phyloP scores from a whole-genome alignment of 495 filamentous ascomycete species.

The Wilcoxina mikolae region DNA sequence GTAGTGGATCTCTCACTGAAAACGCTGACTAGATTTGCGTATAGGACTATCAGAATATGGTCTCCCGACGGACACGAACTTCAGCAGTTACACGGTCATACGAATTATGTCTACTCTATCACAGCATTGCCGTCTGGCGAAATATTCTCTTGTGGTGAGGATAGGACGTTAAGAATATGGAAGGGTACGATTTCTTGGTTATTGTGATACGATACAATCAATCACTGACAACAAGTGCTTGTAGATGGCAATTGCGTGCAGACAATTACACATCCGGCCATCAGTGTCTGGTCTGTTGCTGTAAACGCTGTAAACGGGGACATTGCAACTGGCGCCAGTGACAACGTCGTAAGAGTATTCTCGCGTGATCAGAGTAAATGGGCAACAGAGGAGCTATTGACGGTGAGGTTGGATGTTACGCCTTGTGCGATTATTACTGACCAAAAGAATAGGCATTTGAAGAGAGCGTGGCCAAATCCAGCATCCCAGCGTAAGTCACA shows the following conservation, averaged over 20 bases:
- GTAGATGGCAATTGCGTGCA: conserved; percentile 55
- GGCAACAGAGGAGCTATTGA: conserved; percentile 32
- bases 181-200: conserved; percentile 36
- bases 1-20: not conserved
- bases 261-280: conserved; percentile 93
- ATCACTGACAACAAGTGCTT: not conserved
- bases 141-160: conserved; percentile 80
- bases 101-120: conserved; percentile 89
- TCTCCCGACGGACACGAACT: conserved; percentile 58
- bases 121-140: conserved; percentile 65
- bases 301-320: conserved; percentile 69
- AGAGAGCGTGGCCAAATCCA: conserved; percentile 60
- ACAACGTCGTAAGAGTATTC: conserved; percentile 74
- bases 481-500: conserved; percentile 60
- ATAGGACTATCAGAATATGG: conserved; percentile 55
- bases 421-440: not conserved
- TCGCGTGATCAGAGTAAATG: conserved; percentile 55
- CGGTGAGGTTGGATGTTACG: conserved; percentile 2
- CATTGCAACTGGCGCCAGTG: conserved; percentile 83
- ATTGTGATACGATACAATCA: not conserved
- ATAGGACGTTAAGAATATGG: conserved; percentile 85
- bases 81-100: conserved; percentile 67
- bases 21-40: conserved; percentile 7
- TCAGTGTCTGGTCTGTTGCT: conserved; percentile 88
- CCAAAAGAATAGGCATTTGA: conserved; percentile 46